Evolutionary conservation across 352 stramenopile species (phyloP).

Genomic region (Phytophthora pistaciae): DNA sequence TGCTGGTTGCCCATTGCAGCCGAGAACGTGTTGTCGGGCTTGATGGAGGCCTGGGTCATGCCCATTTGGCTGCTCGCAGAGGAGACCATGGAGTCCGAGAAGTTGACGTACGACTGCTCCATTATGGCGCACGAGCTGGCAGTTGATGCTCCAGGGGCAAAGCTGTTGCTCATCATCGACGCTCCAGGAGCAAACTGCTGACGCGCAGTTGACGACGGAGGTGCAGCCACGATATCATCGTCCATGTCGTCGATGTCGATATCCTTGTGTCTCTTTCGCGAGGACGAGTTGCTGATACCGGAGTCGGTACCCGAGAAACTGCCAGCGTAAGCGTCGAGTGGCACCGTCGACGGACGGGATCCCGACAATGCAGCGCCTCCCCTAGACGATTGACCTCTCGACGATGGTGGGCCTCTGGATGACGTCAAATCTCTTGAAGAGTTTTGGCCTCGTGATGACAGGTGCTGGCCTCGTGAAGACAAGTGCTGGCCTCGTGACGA

Average conservation of each 20-base stretch:
- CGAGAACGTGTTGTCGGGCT: slow-evolving; percentile 40
- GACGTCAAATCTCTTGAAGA: slow-evolving; percentile 26
- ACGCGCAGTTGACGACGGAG: slow-evolving; percentile 5
- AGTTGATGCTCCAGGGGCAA: slow-evolving; percentile 23
- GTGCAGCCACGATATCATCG: slow-evolving; percentile 29
- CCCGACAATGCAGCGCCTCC: slow-evolving; percentile 24
- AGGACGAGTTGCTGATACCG: slow-evolving; percentile 24
- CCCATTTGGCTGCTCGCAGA: slow-evolving; percentile 25
- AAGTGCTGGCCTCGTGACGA: slow-evolving; percentile 26
- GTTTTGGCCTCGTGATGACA: slow-evolving; percentile 21
- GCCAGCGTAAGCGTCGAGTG: slow-evolving; percentile 33
- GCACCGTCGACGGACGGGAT: slow-evolving; percentile 35
- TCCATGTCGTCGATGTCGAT: slow-evolving; percentile 47
- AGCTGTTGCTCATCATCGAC: slow-evolving; percentile 22
- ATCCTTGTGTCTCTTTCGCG: slow-evolving; percentile 45
- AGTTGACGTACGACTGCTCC: slow-evolving; percentile 52
- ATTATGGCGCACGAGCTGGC: slow-evolving; percentile 33
- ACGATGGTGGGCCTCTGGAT: slow-evolving; percentile 35
- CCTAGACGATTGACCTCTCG: slow-evolving; percentile 24
- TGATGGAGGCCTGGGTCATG: slow-evolving; percentile 19
- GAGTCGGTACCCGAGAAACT: slow-evolving; percentile 35
- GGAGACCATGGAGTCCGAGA: slow-evolving; percentile 44
- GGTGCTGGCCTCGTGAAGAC: slow-evolving; percentile 7
- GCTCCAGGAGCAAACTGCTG: slow-evolving; percentile 21
- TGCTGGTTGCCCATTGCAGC: slow-evolving; percentile 27